These are phyloP conservation scores for Suillus paluster DNA, from an alignment of 768 basidiomycete species.

Conservation along the genomic window DNA sequence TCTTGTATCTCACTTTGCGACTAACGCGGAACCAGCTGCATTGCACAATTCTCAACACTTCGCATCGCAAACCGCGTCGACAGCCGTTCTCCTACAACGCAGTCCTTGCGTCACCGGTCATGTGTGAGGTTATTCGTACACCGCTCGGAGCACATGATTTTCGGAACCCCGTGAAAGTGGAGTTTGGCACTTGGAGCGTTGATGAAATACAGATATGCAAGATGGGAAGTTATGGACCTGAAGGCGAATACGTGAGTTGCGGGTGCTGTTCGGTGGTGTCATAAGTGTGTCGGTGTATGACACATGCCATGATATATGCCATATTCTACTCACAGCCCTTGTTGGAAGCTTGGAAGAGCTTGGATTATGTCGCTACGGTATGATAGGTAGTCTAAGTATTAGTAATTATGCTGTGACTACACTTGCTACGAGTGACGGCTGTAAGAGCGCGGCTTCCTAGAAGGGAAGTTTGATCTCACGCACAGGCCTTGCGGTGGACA, in stretches of 20 bases:
- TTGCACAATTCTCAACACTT: conserved; percentile 56
- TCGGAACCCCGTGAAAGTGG: conserved; percentile 36
- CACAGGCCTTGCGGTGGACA: conserved; percentile 26
- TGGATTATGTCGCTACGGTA: neutral
- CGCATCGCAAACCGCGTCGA: conserved; percentile 45
- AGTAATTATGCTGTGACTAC: neutral
- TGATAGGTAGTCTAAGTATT: neutral
- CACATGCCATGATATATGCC: neutral
- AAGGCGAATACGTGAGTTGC: conserved; percentile 65
- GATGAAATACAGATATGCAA: conserved; percentile 66
- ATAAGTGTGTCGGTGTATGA: conserved; percentile 3
- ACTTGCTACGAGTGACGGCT: neutral
- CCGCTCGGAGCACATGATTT: conserved; percentile 7
- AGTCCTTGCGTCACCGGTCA: conserved; percentile 35
- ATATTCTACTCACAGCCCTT: neutral
- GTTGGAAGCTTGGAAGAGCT: neutral
- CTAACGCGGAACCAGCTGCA: conserved; percentile 41
- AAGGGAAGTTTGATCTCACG: conserved; percentile 15
- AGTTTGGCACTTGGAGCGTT: conserved; percentile 59
- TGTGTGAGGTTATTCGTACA: conserved; percentile 12
- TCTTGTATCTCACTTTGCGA: neutral
- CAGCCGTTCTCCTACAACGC: conserved; percentile 47
- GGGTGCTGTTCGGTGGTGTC: conserved; percentile 22
- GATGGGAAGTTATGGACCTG: conserved; percentile 69
- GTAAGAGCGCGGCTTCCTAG: neutral